Evolutionary conservation across 2,329 filamentous ascomycete species (phyloP), one percentile per base, ranked within the genome.

Genomic region (Fusarium buxicola): DNA sequence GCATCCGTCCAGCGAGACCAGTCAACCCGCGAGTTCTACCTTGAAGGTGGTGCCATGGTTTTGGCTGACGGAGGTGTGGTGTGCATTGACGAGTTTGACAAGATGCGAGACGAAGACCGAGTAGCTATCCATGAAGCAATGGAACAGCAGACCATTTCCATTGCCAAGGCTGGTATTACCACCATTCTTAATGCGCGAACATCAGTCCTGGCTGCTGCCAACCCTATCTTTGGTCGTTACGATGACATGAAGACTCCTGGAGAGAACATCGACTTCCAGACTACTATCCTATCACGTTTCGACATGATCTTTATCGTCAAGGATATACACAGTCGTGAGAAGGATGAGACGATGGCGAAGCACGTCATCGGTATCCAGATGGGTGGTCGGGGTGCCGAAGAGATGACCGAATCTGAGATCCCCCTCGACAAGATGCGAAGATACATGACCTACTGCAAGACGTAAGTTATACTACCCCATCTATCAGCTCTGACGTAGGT

Each of bases 231-330:
- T 73, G 95, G 95, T 50, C 90, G 95, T 24, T 99, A 99, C 78
- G 95, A 99, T 75, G 95, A 99, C 73, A 89, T 99, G 82, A 98
- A 98, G 77, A 93, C 92, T 0, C 95, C 95, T 0, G 95, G 95
- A 58, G 95, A 99, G 78, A 99, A 99, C 74, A 99, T 99, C 68
- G 95, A 99, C 78, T 99, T 99, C 78, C 95, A 99, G 74, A 99
- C 95, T 0, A 99, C 95, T 4, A 98, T 99, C 72, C 76, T 99
- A 66, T 98, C 94, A 3, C 92, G 95, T 85, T 99, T 99, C 76
- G 95, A 99, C 77, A 97, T 99, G 92, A 98, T 99, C 66, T 99
- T 98, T 81, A 97, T 99, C 67, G 94, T 99, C 62, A 92, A 92
- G 69, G 95, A 99, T 75, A 93, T 96, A 61, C 95, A 99, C 75